Percentiles rank a stretch among this genome's conserved stretches.
Conservation (phyloP, 1,284 basidiomycete species). For the Cystobasidiaceae sp. region DNA sequence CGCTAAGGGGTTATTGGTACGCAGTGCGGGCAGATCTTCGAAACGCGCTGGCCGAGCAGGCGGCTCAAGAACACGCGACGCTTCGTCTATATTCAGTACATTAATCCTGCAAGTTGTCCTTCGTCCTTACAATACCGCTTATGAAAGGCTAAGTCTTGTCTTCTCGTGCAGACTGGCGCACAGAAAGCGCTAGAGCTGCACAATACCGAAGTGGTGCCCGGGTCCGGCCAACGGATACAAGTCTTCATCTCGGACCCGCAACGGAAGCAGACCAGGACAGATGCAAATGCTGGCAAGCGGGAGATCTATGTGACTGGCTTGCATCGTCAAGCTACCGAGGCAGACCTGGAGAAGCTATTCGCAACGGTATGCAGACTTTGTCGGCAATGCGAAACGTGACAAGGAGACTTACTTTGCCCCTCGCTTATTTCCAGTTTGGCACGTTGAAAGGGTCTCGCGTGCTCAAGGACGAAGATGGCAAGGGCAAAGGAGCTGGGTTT, state of each 20-base stretch:
- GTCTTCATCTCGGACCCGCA: constrained; percentile 88
- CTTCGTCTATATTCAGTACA: constrained; percentile 93
- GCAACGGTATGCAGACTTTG: constrained; percentile 54
- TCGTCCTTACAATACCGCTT: neutral
- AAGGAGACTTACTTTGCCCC: neutral
- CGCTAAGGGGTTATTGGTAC: neutral
- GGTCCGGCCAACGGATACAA: constrained; percentile 57
- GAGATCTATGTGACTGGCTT: constrained; percentile 82
- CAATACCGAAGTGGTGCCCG: constrained; percentile 62
- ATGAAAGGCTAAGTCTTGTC: neutral
- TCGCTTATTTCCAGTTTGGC: constrained; percentile 60
- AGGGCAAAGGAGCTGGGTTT: constrained; percentile 83
- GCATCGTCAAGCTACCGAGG: constrained; percentile 64
- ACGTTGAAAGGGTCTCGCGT: constrained; percentile 72
- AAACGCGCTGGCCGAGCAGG: constrained; percentile 96
- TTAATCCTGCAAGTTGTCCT: constrained; percentile 60
- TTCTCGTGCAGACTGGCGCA: constrained; percentile 58
- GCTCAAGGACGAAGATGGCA: constrained; percentile 63
- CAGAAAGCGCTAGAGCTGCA: constrained; percentile 72
- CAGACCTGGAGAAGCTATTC: constrained; percentile 71
- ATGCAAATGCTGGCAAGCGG: constrained; percentile 68
- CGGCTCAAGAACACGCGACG: constrained; percentile 84
- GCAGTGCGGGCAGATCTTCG: constrained; percentile 83
- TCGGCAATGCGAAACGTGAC: neutral
- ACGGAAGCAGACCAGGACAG: constrained; percentile 77